These are phyloP conservation scores for Metarhizium robertsii DNA, from an alignment of 2,329 filamentous ascomycete genomes.

Conservation along the genomic window DNA sequence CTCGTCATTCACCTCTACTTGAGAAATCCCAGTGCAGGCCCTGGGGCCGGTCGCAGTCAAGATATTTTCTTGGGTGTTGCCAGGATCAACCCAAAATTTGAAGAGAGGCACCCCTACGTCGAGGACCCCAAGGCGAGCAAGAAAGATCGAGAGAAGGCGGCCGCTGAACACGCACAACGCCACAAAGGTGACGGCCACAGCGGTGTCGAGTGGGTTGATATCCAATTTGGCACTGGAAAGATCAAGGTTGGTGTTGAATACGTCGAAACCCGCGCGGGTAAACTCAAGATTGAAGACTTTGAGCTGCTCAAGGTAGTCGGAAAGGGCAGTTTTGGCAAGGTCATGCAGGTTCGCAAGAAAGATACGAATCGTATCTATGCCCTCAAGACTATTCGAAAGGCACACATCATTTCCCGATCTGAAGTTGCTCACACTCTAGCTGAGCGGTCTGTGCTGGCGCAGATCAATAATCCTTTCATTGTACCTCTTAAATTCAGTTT, in stretches of 20 bases:
- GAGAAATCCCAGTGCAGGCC: constrained; percentile 77
- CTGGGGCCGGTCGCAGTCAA: constrained; percentile 82
- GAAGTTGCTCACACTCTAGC: constrained; percentile 96
- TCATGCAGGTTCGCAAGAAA: constrained; percentile 98
- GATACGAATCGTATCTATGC: constrained; percentile 97
- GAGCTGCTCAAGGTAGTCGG: constrained; percentile 95
- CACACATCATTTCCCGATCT: constrained; percentile 95
- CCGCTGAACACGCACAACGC: constrained; percentile 54
- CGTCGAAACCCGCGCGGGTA: constrained; percentile 81
- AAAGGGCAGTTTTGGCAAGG: constrained; percentile 97
- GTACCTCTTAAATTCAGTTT: constrained; percentile 98
- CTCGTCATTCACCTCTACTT: constrained; percentile 88
- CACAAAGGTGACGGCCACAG: constrained; percentile 44
- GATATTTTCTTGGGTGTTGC: constrained; percentile 94
- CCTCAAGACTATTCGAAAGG: constrained; percentile 98
- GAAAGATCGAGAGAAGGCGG: constrained; percentile 75
- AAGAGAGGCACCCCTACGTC: constrained; percentile 61
- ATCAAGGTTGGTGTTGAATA: constrained; percentile 92
- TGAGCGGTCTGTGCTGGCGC: constrained; percentile 92
- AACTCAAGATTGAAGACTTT: constrained; percentile 93
- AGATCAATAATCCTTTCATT: constrained; percentile 99
- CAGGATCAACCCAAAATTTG: constrained; percentile 85
- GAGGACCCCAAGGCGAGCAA: constrained; percentile 79
- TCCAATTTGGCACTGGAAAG: constrained; percentile 81
- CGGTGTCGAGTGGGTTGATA: constrained; percentile 81